Conservation (phyloP, 768 basidiomycete species). For the Tremella mesenterica region DNA sequence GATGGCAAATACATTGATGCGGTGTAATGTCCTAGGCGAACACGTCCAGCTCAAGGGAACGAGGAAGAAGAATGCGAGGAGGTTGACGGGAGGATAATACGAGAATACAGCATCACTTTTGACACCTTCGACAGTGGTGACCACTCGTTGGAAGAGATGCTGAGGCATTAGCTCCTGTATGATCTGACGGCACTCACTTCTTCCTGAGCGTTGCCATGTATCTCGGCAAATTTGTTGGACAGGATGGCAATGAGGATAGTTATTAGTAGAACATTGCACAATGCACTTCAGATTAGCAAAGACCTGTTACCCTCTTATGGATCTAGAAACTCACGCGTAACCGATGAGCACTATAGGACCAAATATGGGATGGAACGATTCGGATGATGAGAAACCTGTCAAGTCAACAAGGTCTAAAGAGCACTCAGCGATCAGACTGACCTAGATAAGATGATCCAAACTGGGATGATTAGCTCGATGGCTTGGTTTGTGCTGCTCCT, state of each 20-base stretch:
- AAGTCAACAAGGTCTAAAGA: not conserved
- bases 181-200: conserved; percentile 47
- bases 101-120: conserved; percentile 84
- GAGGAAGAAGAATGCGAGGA: conserved; percentile 61
- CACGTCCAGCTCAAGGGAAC: conserved; percentile 69
- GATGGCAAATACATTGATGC: conserved; percentile 76
- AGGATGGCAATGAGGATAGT: conserved; percentile 74
- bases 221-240: conserved; percentile 78
- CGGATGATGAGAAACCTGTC: conserved; percentile 36
- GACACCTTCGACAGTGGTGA: conserved; percentile 81
- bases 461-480: conserved; percentile 4
- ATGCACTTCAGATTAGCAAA: conserved; percentile 12
- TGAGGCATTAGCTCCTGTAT: conserved; percentile 34
- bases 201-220: conserved; percentile 59
- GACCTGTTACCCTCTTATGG: not conserved
- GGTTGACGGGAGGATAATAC: conserved; percentile 65
- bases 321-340: conserved; percentile 33
- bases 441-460: conserved; percentile 38
- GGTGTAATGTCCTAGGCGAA: conserved; percentile 68
- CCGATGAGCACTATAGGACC: conserved; percentile 42
- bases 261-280: conserved; percentile 42
- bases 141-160: conserved; percentile 79
- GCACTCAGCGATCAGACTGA: conserved; percentile 4
- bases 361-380: conserved; percentile 42
- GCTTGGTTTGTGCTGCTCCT: not conserved